Conservation (phyloP, 257 asterid species). For the Nicotiana undulata region DNA sequence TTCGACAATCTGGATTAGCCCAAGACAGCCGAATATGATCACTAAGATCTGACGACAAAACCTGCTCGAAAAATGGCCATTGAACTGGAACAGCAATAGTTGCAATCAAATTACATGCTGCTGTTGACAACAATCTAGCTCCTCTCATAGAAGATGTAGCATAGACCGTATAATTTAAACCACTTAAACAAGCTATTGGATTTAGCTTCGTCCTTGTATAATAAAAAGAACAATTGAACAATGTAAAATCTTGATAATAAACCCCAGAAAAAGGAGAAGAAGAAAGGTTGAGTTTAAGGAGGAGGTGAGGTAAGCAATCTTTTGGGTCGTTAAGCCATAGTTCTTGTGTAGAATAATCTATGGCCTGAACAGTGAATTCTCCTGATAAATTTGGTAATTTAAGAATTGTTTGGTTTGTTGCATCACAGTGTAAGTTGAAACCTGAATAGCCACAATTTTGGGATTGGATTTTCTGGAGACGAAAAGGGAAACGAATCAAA, state of each 20-base stretch:
- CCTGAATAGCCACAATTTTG: conserved; percentile 50
- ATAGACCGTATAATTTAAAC: conserved; percentile 23
- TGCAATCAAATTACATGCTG: conserved; percentile 23
- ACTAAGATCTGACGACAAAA: conserved; percentile 37
- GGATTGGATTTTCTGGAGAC: conserved; percentile 26
- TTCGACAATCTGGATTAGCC: conserved; percentile 36
- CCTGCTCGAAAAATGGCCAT: conserved; percentile 30
- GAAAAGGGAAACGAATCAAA: conserved; percentile 49
- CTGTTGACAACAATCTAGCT: conserved; percentile 11
- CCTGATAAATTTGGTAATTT: conserved; percentile 28
- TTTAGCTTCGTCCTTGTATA: conserved; percentile 4
- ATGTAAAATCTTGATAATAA: conserved; percentile 24
- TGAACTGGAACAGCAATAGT: conserved; percentile 45
- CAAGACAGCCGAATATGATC: conserved; percentile 33
- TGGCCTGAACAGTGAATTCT: conserved; percentile 25
- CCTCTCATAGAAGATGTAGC: conserved; percentile 34
- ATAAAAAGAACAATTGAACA: conserved; percentile 42
- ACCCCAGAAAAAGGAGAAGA: conserved; percentile 38
- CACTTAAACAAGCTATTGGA: conserved; percentile 48
- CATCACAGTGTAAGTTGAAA: conserved; percentile 39
- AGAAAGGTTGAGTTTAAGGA: conserved; percentile 38
- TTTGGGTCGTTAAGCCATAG: conserved; percentile 50
- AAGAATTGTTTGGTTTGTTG: conserved; percentile 24
- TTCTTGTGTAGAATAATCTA: conserved; percentile 36
- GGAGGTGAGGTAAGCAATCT: conserved; percentile 45